phyloP scores from a whole-genome alignment of 768 basidiomycete species.

The Austroboletus eburneus region DNA sequence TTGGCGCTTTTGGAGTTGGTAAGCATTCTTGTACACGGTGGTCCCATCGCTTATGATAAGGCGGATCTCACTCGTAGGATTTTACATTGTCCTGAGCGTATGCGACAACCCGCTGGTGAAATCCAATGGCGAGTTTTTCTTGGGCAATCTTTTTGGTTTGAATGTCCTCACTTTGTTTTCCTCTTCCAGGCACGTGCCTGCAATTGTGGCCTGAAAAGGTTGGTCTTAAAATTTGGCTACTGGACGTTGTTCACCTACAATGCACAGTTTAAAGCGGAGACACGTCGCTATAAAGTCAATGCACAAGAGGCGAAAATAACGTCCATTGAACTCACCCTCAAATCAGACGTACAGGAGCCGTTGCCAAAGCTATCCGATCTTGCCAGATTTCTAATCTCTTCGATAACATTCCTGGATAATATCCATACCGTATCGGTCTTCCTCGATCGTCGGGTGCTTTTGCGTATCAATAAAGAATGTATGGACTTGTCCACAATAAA shows the following conservation, averaged over 20 bases:
- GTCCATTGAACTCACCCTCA: background rate
- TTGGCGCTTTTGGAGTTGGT: slow-evolving; percentile 19
- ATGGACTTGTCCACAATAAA: background rate
- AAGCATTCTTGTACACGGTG: background rate
- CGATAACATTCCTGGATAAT: slow-evolving; percentile 45
- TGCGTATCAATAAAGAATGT: background rate
- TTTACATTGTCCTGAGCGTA: slow-evolving; percentile 18
- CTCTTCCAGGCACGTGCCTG: background rate
- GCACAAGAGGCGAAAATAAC: background rate
- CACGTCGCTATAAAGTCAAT: slow-evolving; percentile 1
- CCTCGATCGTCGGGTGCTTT: background rate
- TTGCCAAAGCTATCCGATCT: slow-evolving; percentile 46
- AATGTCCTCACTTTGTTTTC: too few relatives aligned
- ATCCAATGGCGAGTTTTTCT: slow-evolving; percentile 5
- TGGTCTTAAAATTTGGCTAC: background rate
- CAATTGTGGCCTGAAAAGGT: background rate
- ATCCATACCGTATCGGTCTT: slow-evolving; percentile 20
- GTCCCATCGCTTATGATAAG: background rate
- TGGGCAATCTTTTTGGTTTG: background rate
- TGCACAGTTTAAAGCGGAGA: slow-evolving; percentile 33
- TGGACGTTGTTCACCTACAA: background rate
- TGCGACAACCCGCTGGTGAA: slow-evolving; percentile 12
- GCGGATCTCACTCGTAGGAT: slow-evolving; percentile 1
- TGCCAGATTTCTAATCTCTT: slow-evolving; percentile 43
- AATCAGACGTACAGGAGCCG: slow-evolving; percentile 32